A percentile compares a stretch with the other conserved stretches of the same genome.
These are phyloP conservation scores for Diaporthe australafricana DNA, from an alignment of 2,329 filamentous ascomycete genomes.

Conservation along the genomic window DNA sequence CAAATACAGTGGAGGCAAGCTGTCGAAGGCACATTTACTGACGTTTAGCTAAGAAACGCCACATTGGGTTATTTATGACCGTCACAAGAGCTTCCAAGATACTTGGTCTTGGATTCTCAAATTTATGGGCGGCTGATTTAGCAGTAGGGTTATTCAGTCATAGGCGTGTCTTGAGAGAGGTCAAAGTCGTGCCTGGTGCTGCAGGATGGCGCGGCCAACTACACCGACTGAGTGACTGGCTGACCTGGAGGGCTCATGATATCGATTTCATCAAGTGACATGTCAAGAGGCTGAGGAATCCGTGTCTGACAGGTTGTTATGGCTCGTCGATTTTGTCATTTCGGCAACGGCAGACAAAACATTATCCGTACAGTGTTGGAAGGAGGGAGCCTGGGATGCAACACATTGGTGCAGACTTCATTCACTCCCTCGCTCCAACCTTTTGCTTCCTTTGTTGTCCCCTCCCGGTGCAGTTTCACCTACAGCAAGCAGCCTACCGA, in stretches of 20 bases:
- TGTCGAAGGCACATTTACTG: no score
- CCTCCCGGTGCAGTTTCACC: neutral
- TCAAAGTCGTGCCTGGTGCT: neutral
- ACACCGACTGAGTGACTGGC: neutral
- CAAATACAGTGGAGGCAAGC: no score
- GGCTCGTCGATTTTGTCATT: neutral
- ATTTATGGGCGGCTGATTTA: neutral
- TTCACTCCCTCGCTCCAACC: neutral
- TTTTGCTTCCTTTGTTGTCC: neutral
- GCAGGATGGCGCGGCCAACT: no score
- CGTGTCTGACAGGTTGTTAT: no score
- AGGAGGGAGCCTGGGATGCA: neutral
- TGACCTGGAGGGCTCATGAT: neutral
- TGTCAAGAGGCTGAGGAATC: neutral
- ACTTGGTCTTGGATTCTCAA: neutral
- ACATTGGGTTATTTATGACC: neutral
- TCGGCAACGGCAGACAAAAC: neutral
- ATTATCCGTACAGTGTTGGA: neutral
- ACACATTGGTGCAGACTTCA: neutral
- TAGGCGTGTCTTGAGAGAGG: neutral
- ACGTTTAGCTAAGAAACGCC: neutral
- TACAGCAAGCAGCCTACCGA: conserved; percentile 5
- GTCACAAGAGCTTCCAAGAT: neutral
- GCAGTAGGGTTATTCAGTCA: neutral
- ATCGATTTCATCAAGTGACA: neutral